phyloP scores from a whole-genome alignment of 2,329 filamentous ascomycete genomes.

The Hypoxylon sp. region DNA sequence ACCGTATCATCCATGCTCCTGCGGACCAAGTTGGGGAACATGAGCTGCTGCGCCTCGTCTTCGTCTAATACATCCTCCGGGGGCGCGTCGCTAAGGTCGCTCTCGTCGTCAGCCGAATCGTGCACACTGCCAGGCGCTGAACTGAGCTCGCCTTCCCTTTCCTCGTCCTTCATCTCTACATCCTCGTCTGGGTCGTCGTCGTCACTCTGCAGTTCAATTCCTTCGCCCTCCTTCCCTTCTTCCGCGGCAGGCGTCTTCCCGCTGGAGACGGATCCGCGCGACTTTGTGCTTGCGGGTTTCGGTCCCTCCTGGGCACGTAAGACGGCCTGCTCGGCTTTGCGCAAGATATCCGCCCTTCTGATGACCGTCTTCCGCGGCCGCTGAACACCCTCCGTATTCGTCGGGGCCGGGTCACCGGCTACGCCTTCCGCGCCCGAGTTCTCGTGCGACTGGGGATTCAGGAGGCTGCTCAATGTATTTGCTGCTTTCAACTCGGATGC shows the following conservation, averaged over 20 bases:
- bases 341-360: constrained; percentile 64
- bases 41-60: constrained; percentile 60
- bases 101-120: constrained; percentile 73
- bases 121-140: constrained; percentile 68
- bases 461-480: constrained; percentile 52
- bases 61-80: constrained; percentile 55
- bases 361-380: constrained; percentile 56
- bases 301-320: constrained; percentile 58
- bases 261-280: constrained; percentile 61
- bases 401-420: constrained; percentile 46
- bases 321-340: constrained; percentile 68
- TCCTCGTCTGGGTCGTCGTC: constrained; percentile 46
- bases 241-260: constrained; percentile 53
- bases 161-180: constrained; percentile 56
- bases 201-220: constrained; percentile 51
- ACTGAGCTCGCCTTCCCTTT: constrained; percentile 48
- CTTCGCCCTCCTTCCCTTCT: constrained; percentile 40
- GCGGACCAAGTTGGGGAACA: constrained; percentile 59
- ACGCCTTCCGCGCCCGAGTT: constrained; percentile 47
- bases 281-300: constrained; percentile 55
- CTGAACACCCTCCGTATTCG: constrained; percentile 49
- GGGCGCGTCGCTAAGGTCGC: constrained; percentile 72
- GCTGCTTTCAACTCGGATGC: constrained; percentile 47
- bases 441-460: constrained; percentile 53
- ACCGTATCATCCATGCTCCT: constrained; percentile 46